These are phyloP conservation scores for Lactarius pseudohatsudake DNA, from an alignment of 768 basidiomycete genomes.

Conservation along the genomic window DNA sequence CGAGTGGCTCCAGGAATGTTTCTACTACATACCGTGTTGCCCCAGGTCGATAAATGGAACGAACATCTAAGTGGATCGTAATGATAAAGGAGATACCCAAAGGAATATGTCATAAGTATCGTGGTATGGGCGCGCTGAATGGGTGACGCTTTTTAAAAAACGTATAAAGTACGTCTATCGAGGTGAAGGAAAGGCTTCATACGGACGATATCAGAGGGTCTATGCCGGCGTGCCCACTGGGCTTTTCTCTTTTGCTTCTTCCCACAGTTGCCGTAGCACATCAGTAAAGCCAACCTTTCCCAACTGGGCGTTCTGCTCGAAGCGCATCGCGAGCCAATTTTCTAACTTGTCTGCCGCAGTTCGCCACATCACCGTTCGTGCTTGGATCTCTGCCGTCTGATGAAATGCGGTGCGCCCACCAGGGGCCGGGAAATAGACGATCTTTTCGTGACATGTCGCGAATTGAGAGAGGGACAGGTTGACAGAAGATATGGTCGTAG, in stretches of 20 bases:
- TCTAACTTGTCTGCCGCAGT: constrained; percentile 82
- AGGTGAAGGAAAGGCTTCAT: constrained; percentile 19
- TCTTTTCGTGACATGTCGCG: constrained; percentile 87
- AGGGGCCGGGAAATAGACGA: constrained; percentile 77
- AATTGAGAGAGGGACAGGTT: constrained; percentile 96
- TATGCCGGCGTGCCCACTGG: constrained; percentile 36
- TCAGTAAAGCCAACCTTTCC: constrained; percentile 91
- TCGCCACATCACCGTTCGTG: constrained; percentile 78
- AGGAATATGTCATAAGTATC: constrained; percentile 33
- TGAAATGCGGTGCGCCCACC: constrained; percentile 65
- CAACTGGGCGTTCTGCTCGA: constrained; percentile 87
- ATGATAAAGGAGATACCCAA: constrained; percentile 24
- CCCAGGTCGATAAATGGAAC: background rate
- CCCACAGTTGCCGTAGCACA: constrained; percentile 77
- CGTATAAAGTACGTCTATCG: constrained; percentile 30
- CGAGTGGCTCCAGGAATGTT: too few relatives aligned
- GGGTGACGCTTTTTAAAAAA: constrained; percentile 32
- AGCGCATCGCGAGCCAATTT: constrained; percentile 81
- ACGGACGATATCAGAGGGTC: constrained; percentile 21
- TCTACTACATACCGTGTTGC: background rate
- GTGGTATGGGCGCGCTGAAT: constrained; percentile 26
- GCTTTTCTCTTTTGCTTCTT: constrained; percentile 57
- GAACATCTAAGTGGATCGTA: constrained; percentile 15
- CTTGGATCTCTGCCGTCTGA: constrained; percentile 92
- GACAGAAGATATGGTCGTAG: constrained; percentile 83